Conservation (phyloP, 345 rosid genomes). For the Cardamine resedifolia region DNA sequence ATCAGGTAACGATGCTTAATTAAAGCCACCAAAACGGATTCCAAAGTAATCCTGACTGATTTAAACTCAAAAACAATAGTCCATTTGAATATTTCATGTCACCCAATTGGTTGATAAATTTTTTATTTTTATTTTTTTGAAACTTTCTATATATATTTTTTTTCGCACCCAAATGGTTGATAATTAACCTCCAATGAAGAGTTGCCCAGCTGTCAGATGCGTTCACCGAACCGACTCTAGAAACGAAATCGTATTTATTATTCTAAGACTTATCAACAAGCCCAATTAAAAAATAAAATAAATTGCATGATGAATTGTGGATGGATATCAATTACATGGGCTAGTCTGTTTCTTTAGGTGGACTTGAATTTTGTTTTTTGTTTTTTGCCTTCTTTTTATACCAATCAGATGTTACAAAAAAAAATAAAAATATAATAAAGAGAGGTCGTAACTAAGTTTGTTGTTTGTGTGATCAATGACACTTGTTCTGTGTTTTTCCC, state of each 20-base stretch:
- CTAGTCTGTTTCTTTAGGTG: neutral
- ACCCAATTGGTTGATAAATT: neutral
- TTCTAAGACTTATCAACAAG: neutral
- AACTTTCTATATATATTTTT: too few species aligned
- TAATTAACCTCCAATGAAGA: neutral
- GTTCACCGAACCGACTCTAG: neutral
- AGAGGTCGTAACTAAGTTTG: too few species aligned
- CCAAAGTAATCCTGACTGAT: neutral
- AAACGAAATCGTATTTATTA: conserved; percentile 4
- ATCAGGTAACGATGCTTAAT: conserved; percentile 20
- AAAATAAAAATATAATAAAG: too few species aligned
- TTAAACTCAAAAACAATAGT: neutral
- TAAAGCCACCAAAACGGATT: conserved; percentile 12
- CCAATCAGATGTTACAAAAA: too few species aligned
- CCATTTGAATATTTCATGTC: conserved; percentile 9
- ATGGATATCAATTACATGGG: neutral
- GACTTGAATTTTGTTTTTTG: neutral
- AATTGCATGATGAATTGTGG: conserved; percentile 1
- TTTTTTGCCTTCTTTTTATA: neutral
- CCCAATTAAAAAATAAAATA: neutral
- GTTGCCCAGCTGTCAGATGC: neutral
- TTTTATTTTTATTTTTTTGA: too few species aligned
- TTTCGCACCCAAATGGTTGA: neutral
- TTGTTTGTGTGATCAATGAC: too few species aligned
- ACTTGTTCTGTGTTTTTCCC: too few species aligned